These are phyloP conservation scores for Fraxinus xanthoxyloides DNA, from an alignment of 305 asterid genomes.

Conservation along the genomic window DNA sequence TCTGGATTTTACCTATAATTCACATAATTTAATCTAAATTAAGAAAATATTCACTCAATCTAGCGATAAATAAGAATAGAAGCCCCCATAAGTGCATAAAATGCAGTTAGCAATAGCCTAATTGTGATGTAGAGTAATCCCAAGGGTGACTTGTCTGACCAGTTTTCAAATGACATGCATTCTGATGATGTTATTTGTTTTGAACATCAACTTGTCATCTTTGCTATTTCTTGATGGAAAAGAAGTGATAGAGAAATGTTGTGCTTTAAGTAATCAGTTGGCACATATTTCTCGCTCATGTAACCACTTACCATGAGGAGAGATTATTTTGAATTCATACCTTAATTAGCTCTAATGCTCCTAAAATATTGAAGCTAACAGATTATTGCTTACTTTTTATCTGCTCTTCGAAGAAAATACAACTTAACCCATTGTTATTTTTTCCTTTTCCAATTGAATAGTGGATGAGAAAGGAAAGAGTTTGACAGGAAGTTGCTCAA, in stretches of 20 bases:
- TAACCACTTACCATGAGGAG: not conserved
- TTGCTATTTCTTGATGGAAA: not conserved
- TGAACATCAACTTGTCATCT: not conserved
- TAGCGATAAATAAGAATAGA: not conserved
- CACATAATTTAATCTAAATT: not conserved
- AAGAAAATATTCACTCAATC: not conserved
- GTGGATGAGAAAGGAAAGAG: not conserved
- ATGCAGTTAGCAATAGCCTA: not conserved
- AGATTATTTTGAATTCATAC: not conserved
- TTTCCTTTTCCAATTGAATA: not conserved
- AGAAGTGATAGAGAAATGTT: not conserved
- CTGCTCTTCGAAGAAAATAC: not conserved
- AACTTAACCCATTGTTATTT: not conserved
- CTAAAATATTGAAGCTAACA: not conserved
- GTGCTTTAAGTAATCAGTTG: not conserved
- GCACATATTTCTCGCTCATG: not conserved
- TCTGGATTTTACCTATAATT: not conserved
- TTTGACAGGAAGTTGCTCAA: not conserved
- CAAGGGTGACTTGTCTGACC: not conserved
- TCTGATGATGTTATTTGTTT: not conserved
- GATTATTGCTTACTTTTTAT: not conserved
- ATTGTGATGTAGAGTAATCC: not conserved
- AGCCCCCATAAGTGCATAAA: not conserved
- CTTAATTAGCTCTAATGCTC: not conserved
- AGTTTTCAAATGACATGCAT: not conserved